Percentiles rank a stretch among this genome's conserved stretches.
These are phyloP conservation scores for Linnemannia zychae DNA, from an alignment of 192 early-diverging fungal genomes.

Conservation along the genomic window DNA sequence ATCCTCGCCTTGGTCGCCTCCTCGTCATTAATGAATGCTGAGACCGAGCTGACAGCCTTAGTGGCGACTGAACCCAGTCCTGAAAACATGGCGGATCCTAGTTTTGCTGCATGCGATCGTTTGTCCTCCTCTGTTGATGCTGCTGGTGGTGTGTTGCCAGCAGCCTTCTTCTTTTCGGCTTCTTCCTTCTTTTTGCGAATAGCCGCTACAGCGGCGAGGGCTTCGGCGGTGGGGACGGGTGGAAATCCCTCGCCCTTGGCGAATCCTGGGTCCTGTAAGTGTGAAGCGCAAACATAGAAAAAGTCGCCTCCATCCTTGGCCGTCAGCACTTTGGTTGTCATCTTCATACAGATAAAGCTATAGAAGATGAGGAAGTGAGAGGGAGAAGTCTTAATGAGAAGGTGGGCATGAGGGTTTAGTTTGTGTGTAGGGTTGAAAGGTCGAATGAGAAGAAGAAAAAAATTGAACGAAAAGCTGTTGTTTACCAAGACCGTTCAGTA, in stretches of 20 bases:
- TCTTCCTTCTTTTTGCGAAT: constrained; percentile 49
- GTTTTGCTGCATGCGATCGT: constrained; percentile 38
- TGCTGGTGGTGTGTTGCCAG: background rate
- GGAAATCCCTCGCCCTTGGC: constrained; percentile 56
- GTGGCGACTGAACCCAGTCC: constrained; percentile 45
- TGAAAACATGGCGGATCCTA: constrained; percentile 48
- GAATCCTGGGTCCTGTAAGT: constrained; percentile 59
- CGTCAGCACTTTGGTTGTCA: constrained; percentile 62
- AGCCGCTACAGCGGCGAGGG: constrained; percentile 45
- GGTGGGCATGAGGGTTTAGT: background rate
- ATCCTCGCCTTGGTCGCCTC: constrained; percentile 50
- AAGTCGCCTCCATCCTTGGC: constrained; percentile 66
- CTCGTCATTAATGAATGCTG: constrained; percentile 52
- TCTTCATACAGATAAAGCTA: constrained; percentile 67
- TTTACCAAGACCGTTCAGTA: constrained; percentile 45
- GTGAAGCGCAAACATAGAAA: constrained; percentile 64
- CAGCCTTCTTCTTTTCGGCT: constrained; percentile 50
- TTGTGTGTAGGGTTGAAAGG: background rate
- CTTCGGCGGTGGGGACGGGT: constrained; percentile 38
- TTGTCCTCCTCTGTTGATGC: constrained; percentile 25
- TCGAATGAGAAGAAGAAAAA: background rate
- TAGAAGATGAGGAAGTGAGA: background rate
- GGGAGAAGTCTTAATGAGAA: background rate
- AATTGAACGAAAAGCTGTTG: background rate
- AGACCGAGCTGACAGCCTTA: constrained; percentile 45